These are phyloP conservation scores for Rubia yunnanensis DNA, from an alignment of 257 asterid genomes.

Conservation along the genomic window DNA sequence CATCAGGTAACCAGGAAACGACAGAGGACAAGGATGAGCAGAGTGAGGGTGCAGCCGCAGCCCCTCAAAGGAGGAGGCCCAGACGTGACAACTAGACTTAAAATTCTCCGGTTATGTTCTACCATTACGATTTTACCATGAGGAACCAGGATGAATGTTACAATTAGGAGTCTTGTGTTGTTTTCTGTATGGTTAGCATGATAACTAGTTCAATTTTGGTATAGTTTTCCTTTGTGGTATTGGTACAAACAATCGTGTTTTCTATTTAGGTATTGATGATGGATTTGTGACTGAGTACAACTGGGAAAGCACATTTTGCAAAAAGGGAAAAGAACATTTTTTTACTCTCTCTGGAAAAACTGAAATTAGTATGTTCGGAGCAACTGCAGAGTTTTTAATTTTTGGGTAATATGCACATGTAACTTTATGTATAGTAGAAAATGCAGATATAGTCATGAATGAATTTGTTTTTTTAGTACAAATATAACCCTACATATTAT, in stretches of 20 bases:
- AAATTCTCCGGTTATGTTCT: neutral
- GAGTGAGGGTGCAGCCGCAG: constrained; percentile 37
- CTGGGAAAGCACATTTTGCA: neutral
- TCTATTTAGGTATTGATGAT: neutral
- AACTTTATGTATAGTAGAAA: too few relatives aligned
- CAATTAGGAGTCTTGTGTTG: neutral
- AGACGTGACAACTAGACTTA: constrained; percentile 53
- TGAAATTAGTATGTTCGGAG: too few relatives aligned
- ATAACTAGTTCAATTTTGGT: neutral
- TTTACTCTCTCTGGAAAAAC: too few relatives aligned
- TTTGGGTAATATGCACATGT: too few relatives aligned
- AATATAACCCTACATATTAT: too few relatives aligned
- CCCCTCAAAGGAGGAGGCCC: constrained; percentile 47
- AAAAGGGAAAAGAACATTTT: too few relatives aligned
- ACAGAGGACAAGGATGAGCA: constrained; percentile 43
- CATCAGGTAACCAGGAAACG: constrained; percentile 44
- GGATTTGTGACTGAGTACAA: neutral
- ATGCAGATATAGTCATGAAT: too few relatives aligned
- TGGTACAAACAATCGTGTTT: neutral
- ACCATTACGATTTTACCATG: neutral
- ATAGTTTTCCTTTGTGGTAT: neutral
- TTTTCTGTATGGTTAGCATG: neutral
- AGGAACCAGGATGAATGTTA: neutral
- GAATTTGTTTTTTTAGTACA: too few relatives aligned
- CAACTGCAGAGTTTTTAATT: too few relatives aligned